Conservation (phyloP, 192 early-diverging fungal genomes). For the Funneliformis mosseae region DNA sequence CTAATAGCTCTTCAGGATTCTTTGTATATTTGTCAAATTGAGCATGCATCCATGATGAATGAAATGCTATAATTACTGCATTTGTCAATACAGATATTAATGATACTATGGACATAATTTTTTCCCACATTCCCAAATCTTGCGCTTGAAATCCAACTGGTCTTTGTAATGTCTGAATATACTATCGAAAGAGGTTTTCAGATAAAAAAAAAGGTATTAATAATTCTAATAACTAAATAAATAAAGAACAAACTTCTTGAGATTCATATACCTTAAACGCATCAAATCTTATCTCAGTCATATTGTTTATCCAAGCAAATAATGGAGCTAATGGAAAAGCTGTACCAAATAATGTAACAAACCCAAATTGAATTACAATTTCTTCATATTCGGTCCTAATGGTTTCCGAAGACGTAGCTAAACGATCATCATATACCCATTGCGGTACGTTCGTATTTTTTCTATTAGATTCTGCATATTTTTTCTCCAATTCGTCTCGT, state of each 20-base stretch:
- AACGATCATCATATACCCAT: slow-evolving; percentile 51
- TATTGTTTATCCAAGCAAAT: slow-evolving; percentile 63
- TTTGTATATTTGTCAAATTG: slow-evolving; percentile 30
- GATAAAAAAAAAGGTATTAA: too few relatives aligned
- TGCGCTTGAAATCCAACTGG: slow-evolving; percentile 44
- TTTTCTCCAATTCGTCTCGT: background rate
- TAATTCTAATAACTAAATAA: background rate
- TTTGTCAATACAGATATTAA: slow-evolving; percentile 48
- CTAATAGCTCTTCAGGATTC: background rate
- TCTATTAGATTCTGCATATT: background rate
- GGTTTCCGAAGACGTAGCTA: background rate
- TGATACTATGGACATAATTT: slow-evolving; percentile 41
- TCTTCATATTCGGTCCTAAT: slow-evolving; percentile 44
- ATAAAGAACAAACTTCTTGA: background rate
- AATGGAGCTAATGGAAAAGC: slow-evolving; percentile 72
- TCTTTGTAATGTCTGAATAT: slow-evolving; percentile 35
- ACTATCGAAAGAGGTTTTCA: background rate
- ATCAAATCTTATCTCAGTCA: slow-evolving; percentile 64
- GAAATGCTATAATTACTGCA: slow-evolving; percentile 48
- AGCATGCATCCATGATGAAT: slow-evolving; percentile 40
- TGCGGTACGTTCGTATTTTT: slow-evolving; percentile 39
- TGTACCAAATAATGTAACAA: slow-evolving; percentile 64
- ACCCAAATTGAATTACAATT: slow-evolving; percentile 69
- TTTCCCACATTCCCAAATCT: slow-evolving; percentile 51
- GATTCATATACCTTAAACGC: slow-evolving; percentile 43